Evolutionary conservation across 2,329 filamentous ascomycete genomes (phyloP), one percentile per base, ranked within the genome.

Genomic region (Fusarium zealandicum): DNA sequence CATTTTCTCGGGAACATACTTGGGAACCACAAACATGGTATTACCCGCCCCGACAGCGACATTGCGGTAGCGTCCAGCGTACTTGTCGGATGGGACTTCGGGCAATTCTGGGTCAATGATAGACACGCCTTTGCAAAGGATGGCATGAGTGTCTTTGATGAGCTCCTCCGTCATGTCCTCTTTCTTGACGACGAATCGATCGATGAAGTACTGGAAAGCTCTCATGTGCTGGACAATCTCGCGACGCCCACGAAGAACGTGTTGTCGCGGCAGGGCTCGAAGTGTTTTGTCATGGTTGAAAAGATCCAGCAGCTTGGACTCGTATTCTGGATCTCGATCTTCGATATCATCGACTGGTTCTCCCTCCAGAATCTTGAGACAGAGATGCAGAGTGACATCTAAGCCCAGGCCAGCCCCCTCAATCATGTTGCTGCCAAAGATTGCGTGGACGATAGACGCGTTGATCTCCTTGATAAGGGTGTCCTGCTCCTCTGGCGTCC

Each of bases 391-490:
- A 1, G 67, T 69, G 2, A 55, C 35, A 2, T 64, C 47, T 5
- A 45, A 45, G 2, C 22, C 32, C 3, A 69, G 39, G 0, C 67
- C 67, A 0, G 57, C 64, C 17, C 39, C 6, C 22, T 69, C 67
- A 4, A 68, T 69, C 50, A n/a, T 51, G 42, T 69, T 69, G 17
- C 65, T 69, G 7, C 67, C 65, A 20, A 58, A 68, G 7, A 69
- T 63, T 0, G 61, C 59, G 13, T 58, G 63, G 5, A 62, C 42
- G 32, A 66, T 53, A 9, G 47, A 27, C 2, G 63, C 45, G 6
- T 65, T 41, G 2, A 59, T 37, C 37, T 58, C 57, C 4, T 47
- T 49, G 11, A 44, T 9, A 3, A 64, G 28, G 4, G 49, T 8
- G 0, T 54, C 45, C n/a, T 59, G 37, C n/a, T 57, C 47, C 2